These are phyloP conservation scores for Thuja plicata DNA, from an alignment of 83 land plant species.

Conservation along the genomic window DNA sequence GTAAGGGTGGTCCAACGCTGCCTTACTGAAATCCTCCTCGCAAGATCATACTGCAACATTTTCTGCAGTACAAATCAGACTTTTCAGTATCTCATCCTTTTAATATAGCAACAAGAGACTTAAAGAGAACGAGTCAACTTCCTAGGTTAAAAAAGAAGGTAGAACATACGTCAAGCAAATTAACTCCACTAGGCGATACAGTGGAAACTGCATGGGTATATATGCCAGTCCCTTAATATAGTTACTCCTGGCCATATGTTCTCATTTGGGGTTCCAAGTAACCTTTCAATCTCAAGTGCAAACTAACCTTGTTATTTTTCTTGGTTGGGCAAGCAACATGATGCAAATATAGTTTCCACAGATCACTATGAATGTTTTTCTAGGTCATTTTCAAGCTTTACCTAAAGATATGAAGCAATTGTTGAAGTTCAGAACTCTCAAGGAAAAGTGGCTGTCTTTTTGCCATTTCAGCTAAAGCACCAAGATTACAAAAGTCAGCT, in stretches of 20 bases:
- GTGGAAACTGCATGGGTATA: conserved; percentile 63
- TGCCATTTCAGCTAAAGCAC: conserved; percentile 75
- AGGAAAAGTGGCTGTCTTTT: conserved; percentile 87
- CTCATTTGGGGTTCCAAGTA: conserved; percentile 75
- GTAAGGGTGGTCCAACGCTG: conserved; percentile 80
- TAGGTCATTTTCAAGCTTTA: conserved; percentile 1
- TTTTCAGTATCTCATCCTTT: background rate
- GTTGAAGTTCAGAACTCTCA: conserved; percentile 92
- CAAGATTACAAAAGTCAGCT: background rate
- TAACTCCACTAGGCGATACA: conserved; percentile 55
- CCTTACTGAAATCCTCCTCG: conserved; percentile 77
- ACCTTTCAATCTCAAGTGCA: no score
- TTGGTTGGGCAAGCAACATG: background rate
- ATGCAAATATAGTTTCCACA: background rate
- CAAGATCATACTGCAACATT: conserved; percentile 80
- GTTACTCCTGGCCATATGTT: conserved; percentile 67
- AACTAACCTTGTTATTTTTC: background rate
- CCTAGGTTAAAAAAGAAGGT: background rate
- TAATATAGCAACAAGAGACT: background rate
- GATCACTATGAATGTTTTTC: background rate
- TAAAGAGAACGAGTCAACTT: background rate
- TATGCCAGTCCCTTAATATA: conserved; percentile 76
- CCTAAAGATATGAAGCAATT: conserved; percentile 96
- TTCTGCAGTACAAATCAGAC: conserved; percentile 31
- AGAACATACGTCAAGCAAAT: conserved; percentile 59